These are phyloP conservation scores for Eutrema heterophyllum DNA, from an alignment of 345 rosid genomes.

Conservation along the genomic window DNA sequence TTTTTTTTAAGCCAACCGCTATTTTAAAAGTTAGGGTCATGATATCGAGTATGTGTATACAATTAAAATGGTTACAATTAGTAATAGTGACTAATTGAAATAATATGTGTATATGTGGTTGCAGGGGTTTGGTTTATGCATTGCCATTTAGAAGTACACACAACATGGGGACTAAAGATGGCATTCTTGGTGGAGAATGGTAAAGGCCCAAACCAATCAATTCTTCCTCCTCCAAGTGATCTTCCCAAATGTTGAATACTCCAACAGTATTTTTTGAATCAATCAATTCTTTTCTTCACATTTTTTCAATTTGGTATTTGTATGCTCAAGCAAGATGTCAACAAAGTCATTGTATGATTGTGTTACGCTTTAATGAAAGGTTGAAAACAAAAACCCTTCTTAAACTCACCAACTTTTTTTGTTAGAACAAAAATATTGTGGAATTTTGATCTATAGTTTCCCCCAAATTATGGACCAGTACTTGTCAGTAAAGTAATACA, in stretches of 20 bases:
- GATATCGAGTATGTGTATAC: background rate
- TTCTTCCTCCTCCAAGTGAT: slow-evolving; percentile 82
- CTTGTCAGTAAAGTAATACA: background rate
- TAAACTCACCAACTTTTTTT: background rate
- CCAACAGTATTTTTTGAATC: background rate
- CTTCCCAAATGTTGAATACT: slow-evolving; percentile 70
- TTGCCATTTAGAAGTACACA: slow-evolving; percentile 52
- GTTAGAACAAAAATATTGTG: background rate
- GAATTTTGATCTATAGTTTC: background rate
- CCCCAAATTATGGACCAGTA: background rate
- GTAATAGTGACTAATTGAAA: background rate
- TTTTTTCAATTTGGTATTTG: background rate
- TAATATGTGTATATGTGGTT: slow-evolving; percentile 1
- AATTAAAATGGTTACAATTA: background rate
- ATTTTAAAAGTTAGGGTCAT: background rate
- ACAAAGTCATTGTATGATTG: slow-evolving; percentile 12
- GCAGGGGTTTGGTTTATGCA: slow-evolving; percentile 42
- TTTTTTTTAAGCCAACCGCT: too few relatives aligned
- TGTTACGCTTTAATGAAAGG: background rate
- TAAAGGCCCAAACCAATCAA: slow-evolving; percentile 71
- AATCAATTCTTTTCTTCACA: background rate
- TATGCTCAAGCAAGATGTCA: slow-evolving; percentile 10
- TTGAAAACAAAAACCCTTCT: background rate
- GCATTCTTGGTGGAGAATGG: slow-evolving; percentile 94
- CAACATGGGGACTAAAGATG: slow-evolving; percentile 98